These are phyloP conservation scores for Cyclotella kingstonii DNA, from an alignment of 108 stramenopile genomes.

Conservation along the genomic window DNA sequence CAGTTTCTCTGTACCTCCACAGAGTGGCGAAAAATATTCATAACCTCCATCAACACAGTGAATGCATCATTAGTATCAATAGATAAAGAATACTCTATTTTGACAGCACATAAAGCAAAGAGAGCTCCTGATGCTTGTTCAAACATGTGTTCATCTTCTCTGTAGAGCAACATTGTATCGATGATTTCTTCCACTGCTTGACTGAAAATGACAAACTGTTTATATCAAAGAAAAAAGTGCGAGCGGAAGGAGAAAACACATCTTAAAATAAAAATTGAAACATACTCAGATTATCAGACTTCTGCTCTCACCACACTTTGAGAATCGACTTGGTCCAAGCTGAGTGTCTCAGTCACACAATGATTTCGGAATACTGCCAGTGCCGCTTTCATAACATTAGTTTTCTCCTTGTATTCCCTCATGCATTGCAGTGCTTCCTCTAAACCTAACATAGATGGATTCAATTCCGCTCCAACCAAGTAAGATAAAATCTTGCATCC, in stretches of 20 bases:
- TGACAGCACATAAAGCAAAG: no score
- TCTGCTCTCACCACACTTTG: slow-evolving; percentile 3
- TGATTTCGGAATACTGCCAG: slow-evolving; percentile 18
- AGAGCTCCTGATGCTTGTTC: no score
- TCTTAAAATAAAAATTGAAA: no score
- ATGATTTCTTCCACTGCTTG: no score
- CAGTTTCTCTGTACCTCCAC: slow-evolving; percentile 4
- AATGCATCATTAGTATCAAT: no score
- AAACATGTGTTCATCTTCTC: no score
- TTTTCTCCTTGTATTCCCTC: slow-evolving; percentile 2
- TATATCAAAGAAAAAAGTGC: no score
- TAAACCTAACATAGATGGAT: neutral
- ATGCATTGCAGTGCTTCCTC: slow-evolving; percentile 8
- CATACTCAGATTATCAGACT: neutral
- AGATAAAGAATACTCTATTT: no score
- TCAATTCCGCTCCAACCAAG: slow-evolving; percentile 3
- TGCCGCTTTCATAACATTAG: slow-evolving; percentile 11
- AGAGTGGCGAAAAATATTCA: no score
- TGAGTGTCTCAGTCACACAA: neutral
- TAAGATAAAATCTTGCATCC: slow-evolving; percentile 29
- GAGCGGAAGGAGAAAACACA: slow-evolving; percentile 5
- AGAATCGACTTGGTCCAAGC: neutral
- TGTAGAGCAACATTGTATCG: no score
- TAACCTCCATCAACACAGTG: no score
- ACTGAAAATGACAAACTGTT: no score